Evolutionary conservation across 1,139 yeast genomes (phyloP).

Genomic region (Scheffersomyces lignicola): DNA sequence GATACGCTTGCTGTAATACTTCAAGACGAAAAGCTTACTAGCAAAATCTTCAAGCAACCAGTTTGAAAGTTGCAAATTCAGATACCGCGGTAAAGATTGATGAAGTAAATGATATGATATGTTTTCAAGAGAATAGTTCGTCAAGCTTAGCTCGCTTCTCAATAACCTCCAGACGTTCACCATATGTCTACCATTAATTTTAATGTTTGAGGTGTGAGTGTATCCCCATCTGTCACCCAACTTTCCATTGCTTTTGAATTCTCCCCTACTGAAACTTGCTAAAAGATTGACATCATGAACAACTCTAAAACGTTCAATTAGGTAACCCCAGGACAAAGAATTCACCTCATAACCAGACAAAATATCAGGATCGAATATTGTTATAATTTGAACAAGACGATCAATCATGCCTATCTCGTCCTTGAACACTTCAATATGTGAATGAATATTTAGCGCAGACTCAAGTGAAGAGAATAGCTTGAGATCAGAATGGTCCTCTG

Average conservation of each 20-base stretch:
- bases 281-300: slow-evolving; percentile 54
- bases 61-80: slow-evolving; percentile 47
- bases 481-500: slow-evolving; percentile 4
- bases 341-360: slow-evolving; percentile 85
- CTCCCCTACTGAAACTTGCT: slow-evolving; percentile 45
- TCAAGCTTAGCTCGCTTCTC: slow-evolving; percentile 59
- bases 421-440: slow-evolving; percentile 31
- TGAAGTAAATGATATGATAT: slow-evolving; percentile 69
- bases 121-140: slow-evolving; percentile 76
- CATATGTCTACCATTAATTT: slow-evolving; percentile 76
- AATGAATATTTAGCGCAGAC: slow-evolving; percentile 2
- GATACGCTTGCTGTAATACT: slow-evolving; percentile 54
- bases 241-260: slow-evolving; percentile 48
- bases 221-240: slow-evolving; percentile 79
- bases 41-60: slow-evolving; percentile 45
- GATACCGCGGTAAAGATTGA: slow-evolving; percentile 63
- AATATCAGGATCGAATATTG: slow-evolving; percentile 79
- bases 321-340: slow-evolving; percentile 83
- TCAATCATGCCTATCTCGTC: slow-evolving; percentile 59
- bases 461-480: slow-evolving; percentile 14
- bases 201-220: slow-evolving; percentile 70
- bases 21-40: slow-evolving; percentile 28
- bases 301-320: slow-evolving; percentile 61
- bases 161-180: slow-evolving; percentile 82
- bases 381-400: slow-evolving; percentile 55